Evolutionary conservation across 768 basidiomycete species (phyloP), one percentile per base, ranked within the genome.

Genomic region (Cystobasidiopsis lactophilus): DNA sequence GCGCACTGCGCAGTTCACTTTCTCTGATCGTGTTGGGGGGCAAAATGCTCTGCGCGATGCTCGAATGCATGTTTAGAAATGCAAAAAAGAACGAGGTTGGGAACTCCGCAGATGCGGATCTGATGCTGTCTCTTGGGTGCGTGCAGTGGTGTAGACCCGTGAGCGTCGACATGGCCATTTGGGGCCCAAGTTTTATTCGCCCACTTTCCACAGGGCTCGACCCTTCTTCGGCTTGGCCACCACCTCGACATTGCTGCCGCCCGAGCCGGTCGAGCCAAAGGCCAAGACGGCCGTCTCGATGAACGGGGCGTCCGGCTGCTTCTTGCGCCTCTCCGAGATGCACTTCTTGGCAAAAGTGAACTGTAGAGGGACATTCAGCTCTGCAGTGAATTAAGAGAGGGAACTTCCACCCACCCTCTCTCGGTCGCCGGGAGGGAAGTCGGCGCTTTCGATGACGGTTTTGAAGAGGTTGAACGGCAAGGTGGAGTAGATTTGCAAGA

Each of bases 271-370:
- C 2, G 40, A 39, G n/a, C 54, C 54, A 37, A 56, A 56, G 2
- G 55, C 55, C 3, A 56, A 44, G 16, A 56, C 55, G 35, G 51
- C 55, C 19, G 41, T 52, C 38, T 56, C 55, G 31, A 40, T 40
- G 27, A 21, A 19, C n/a, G 4, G 29, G 23, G 40, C 40, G 16
- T 33, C 27, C 5, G 21, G 21, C 29, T 30, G 23, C 30, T 13
- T 4, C 29, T 26, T 23, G 35, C 52, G 52, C 16, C 55, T 16
- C 40, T 56, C 55, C 13, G 30, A 24, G 23, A 56, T 50, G 44
- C 55, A 56, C 31, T 47, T 41, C 44, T 56, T 56, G n/a, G 55
- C 55, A 23, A 56, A 50, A 13, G 41, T 37, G 55, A 56, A 56
- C 18, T 45, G 30, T 19, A 45, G 35, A 31, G 40, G 49, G 27